Conservation (phyloP, 2,329 filamentous ascomycete species). For the Coniochaeta prunicola region DNA sequence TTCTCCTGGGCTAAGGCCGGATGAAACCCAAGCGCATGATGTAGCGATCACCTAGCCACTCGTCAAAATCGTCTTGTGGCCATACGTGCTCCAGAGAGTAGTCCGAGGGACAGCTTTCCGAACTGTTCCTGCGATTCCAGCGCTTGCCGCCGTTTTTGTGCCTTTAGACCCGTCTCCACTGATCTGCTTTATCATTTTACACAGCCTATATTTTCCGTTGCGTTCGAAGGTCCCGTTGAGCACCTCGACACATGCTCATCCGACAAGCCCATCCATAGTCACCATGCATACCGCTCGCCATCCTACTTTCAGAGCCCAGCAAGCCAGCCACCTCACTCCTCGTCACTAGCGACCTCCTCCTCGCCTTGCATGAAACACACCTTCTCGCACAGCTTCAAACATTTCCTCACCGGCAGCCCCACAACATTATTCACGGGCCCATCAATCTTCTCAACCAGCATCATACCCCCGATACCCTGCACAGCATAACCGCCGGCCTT, state of each 20-base stretch:
- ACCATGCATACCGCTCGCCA: background rate
- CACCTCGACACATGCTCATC: background rate
- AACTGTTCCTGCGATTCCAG: no score
- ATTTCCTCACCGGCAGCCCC: constrained; percentile 74
- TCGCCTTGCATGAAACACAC: constrained; percentile 71
- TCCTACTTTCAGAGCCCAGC: background rate
- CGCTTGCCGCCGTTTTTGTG: no score
- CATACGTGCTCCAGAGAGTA: no score
- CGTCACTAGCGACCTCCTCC: constrained; percentile 31
- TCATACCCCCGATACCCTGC: constrained; percentile 78
- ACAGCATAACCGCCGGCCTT: constrained; percentile 96
- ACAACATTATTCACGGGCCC: constrained; percentile 92
- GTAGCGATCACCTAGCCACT: no score
- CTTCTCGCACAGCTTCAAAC: constrained; percentile 77
- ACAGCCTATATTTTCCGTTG: no score
- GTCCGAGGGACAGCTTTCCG: no score
- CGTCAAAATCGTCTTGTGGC: no score
- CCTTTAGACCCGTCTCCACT: no score
- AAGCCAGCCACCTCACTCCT: background rate
- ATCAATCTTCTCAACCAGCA: constrained; percentile 83
- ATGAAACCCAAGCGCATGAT: no score
- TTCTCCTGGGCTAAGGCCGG: no score
- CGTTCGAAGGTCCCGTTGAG: no score
- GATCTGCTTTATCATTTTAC: no score
- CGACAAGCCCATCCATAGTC: background rate